Evolutionary conservation across 768 basidiomycete species (phyloP).

Genomic region (Lactarius indigo): DNA sequence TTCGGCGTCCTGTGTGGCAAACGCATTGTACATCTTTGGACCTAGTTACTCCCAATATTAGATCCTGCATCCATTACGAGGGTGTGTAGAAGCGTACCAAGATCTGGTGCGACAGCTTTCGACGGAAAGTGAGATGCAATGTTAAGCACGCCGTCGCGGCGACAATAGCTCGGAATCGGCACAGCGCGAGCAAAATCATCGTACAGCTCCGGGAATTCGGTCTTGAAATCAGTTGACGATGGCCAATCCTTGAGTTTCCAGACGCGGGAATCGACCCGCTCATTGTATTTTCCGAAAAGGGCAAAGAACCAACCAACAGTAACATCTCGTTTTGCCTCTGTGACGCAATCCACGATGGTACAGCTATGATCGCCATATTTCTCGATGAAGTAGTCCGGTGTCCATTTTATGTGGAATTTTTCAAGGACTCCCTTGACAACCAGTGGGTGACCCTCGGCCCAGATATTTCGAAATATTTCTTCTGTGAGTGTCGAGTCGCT

Average conservation of each 20-base stretch:
- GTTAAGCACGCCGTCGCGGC: constrained; percentile 84
- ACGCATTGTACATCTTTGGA: constrained; percentile 94
- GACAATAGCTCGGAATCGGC: constrained; percentile 84
- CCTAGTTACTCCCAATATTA: constrained; percentile 41
- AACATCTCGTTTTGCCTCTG: constrained; percentile 17
- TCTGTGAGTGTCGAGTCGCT: constrained; percentile 49
- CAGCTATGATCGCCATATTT: constrained; percentile 61
- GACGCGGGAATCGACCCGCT: constrained; percentile 47
- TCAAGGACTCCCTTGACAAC: constrained; percentile 65
- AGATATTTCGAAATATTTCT: constrained; percentile 60
- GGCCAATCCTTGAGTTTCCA: constrained; percentile 85
- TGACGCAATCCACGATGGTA: constrained; percentile 47
- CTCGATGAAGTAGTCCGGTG: constrained; percentile 73
- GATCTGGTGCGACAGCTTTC: constrained; percentile 75
- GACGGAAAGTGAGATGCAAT: constrained; percentile 84
- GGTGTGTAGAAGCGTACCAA: constrained; percentile 45
- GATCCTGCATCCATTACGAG: neutral
- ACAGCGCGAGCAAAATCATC: constrained; percentile 80
- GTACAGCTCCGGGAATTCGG: constrained; percentile 77
- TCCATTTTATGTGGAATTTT: constrained; percentile 74
- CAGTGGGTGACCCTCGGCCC: constrained; percentile 71
- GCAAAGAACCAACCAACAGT: constrained; percentile 23
- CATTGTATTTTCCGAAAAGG: constrained; percentile 17
- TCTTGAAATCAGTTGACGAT: constrained; percentile 77
- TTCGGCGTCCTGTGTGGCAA: constrained; percentile 60